Conservation (phyloP, 306 rosid species). For the Castanospermum australe region DNA sequence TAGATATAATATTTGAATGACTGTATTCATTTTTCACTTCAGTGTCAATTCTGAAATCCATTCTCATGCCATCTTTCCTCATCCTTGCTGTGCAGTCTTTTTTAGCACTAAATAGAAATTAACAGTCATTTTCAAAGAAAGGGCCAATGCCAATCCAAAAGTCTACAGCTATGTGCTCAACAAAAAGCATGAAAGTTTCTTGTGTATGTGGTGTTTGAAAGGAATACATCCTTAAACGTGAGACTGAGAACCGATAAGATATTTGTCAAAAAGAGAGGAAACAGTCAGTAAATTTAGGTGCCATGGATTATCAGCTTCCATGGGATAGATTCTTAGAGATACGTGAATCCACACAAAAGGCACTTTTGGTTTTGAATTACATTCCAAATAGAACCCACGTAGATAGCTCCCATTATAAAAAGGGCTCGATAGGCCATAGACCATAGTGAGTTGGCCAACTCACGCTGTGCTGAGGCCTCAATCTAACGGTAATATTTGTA, state of each 20-base stretch:
- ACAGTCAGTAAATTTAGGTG: neutral
- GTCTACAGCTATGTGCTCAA: too few relatives aligned
- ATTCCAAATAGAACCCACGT: neutral
- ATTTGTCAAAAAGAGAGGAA: too few relatives aligned
- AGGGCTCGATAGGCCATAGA: neutral
- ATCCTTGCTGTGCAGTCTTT: neutral
- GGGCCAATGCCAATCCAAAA: neutral
- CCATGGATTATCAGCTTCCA: neutral
- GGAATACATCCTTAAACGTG: neutral
- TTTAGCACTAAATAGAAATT: too few relatives aligned
- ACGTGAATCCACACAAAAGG: neutral
- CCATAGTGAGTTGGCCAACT: too few relatives aligned
- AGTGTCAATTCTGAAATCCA: neutral
- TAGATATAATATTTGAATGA: neutral
- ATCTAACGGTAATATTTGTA: neutral
- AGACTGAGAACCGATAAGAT: neutral
- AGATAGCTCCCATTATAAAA: neutral
- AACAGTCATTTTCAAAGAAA: neutral
- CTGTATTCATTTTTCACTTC: neutral
- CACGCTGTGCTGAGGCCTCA: neutral
- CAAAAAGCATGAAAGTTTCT: neutral
- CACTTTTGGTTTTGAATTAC: neutral
- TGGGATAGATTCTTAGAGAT: neutral
- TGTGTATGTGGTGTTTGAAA: neutral
- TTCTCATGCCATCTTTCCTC: neutral